These are phyloP conservation scores for Pseudonitzschia multistriata DNA, from an alignment of 108 stramenopile genomes.

Conservation along the genomic window DNA sequence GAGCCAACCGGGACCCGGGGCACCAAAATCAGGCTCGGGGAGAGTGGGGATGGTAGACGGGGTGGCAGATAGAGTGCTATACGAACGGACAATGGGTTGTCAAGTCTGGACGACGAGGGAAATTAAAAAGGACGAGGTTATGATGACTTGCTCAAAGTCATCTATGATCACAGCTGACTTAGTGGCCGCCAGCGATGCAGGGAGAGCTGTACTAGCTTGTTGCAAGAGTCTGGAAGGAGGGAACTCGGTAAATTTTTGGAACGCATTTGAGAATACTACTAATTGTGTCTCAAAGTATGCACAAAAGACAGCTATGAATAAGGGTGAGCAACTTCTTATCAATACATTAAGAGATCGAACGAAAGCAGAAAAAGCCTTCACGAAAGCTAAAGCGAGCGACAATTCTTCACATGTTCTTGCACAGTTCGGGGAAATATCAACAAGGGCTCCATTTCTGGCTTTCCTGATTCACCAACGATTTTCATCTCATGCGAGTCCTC, in stretches of 20 bases:
- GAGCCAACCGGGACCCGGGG: slow-evolving; percentile 13
- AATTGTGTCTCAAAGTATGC: slow-evolving; percentile 38
- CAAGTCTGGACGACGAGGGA: slow-evolving; percentile 72
- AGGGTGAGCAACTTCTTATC: slow-evolving; percentile 77
- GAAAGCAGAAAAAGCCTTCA: slow-evolving; percentile 59
- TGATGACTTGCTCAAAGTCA: slow-evolving; percentile 65
- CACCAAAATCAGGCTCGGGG: slow-evolving; percentile 17
- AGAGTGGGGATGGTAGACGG: slow-evolving; percentile 76
- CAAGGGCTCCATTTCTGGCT: slow-evolving; percentile 60
- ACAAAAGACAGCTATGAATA: slow-evolving; percentile 53
- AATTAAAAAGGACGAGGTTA: slow-evolving; percentile 74
- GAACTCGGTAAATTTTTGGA: slow-evolving; percentile 53
- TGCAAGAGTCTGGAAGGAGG: slow-evolving; percentile 29
- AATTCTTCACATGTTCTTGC: slow-evolving; percentile 10
- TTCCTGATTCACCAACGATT: slow-evolving; percentile 86
- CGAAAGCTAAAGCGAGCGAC: slow-evolving; percentile 6
- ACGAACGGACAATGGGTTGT: slow-evolving; percentile 86
- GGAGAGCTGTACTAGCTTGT: slow-evolving; percentile 73
- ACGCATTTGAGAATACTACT: slow-evolving; percentile 71
- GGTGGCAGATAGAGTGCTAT: slow-evolving; percentile 61
- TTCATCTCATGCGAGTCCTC: slow-evolving; percentile 49
- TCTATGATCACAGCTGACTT: slow-evolving; percentile 85
- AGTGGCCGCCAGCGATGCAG: slow-evolving; percentile 83
- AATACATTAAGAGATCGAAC: slow-evolving; percentile 85
- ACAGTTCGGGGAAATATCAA: slow-evolving; percentile 34